These are phyloP conservation scores for Chlamydomonas sp. DNA, from an alignment of 139 green algal species.

Conservation along the genomic window DNA sequence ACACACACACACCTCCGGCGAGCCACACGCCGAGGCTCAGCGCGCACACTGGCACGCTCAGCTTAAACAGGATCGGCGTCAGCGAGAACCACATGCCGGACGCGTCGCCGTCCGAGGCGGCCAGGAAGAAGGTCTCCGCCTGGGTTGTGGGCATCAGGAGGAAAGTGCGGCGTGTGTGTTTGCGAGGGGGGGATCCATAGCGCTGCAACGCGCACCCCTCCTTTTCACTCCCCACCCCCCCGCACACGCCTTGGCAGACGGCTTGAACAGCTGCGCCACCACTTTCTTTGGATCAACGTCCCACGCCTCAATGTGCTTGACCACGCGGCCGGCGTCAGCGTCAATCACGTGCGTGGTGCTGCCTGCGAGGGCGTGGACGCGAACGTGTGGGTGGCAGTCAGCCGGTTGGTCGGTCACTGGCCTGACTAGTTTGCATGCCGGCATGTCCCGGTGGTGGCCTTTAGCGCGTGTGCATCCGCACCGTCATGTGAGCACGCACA, in stretches of 20 bases:
- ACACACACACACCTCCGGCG: too few species aligned
- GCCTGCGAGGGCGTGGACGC: too few species aligned
- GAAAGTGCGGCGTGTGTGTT: conserved; percentile 3
- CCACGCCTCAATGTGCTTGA: conserved; percentile 68
- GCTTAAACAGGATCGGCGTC: too few species aligned
- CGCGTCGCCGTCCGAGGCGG: conserved; percentile 38
- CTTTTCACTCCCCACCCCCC: neutral
- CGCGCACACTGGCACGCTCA: too few species aligned
- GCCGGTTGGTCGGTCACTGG: neutral
- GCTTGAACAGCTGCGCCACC: conserved; percentile 49
- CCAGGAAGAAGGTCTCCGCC: conserved; percentile 48
- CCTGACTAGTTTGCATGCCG: neutral
- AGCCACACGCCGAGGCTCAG: too few species aligned
- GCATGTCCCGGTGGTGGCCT: neutral
- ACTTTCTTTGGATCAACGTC: conserved; percentile 56
- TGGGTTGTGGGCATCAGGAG: conserved; percentile 33
- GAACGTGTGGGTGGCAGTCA: too few species aligned
- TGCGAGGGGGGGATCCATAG: neutral
- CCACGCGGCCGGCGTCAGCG: conserved; percentile 40
- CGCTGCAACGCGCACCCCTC: neutral
- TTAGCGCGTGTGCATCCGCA: too few species aligned
- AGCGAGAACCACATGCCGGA: conserved; percentile 47
- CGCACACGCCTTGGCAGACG: conserved; percentile 32
- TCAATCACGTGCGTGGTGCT: conserved; percentile 63
- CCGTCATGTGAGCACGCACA: too few species aligned